Conservation (phyloP, 768 basidiomycete species). For the Tricholoma hemisulphureum region DNA sequence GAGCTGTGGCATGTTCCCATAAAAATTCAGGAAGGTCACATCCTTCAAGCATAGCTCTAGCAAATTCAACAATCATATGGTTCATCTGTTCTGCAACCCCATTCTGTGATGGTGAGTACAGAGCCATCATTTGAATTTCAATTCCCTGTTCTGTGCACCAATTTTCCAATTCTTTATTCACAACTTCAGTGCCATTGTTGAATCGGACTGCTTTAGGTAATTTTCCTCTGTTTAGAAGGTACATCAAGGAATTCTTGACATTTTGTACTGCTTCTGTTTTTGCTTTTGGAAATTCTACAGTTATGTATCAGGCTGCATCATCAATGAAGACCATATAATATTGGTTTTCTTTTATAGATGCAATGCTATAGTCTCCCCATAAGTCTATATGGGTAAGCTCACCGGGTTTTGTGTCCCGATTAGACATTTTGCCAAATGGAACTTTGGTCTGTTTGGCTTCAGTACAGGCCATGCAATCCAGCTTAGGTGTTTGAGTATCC, state of each 20-base stretch:
- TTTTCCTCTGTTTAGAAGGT: neutral
- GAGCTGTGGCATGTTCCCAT: neutral
- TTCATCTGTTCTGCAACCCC: slow-evolving; percentile 33
- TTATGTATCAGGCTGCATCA: neutral
- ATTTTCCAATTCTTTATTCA: neutral
- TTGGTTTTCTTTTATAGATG: slow-evolving; percentile 7
- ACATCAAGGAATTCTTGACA: neutral
- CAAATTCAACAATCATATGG: slow-evolving; percentile 13
- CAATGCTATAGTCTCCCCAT: slow-evolving; percentile 5
- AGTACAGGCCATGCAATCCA: slow-evolving; percentile 6
- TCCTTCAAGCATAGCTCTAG: neutral
- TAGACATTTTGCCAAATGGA: slow-evolving; percentile 5
- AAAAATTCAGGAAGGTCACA: neutral
- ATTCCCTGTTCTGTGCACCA: neutral
- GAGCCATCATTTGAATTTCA: neutral
- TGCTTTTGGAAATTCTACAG: neutral
- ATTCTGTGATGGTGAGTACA: slow-evolving; percentile 9
- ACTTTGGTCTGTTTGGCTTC: slow-evolving; percentile 4
- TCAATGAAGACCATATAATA: slow-evolving; percentile 9
- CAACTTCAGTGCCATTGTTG: neutral
- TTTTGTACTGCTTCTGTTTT: neutral
- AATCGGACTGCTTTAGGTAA: neutral
- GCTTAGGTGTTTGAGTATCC: neutral
- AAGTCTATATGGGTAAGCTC: slow-evolving; percentile 12
- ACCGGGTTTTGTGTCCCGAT: neutral